A percentile compares a stretch with the other conserved stretches of the same genome.
Evolutionary conservation across 306 rosid species (phyloP).

Genomic region (Delonix regia): DNA sequence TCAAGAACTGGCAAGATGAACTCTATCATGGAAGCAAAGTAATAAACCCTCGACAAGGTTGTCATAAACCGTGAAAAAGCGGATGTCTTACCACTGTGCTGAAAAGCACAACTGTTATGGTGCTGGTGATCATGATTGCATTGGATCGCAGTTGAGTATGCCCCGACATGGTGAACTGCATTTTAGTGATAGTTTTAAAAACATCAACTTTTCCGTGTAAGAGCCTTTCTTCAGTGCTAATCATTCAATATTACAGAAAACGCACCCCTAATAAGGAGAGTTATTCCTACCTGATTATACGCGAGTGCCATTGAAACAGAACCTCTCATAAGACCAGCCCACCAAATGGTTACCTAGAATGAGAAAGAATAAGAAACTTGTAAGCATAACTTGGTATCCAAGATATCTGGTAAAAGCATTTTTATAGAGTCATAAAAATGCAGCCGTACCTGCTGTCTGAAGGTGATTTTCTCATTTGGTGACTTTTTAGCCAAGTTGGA

Average conservation of each 20-base stretch:
- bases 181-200: slow-evolving; percentile 26
- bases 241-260: slow-evolving; percentile 2
- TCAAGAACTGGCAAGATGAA: not conserved
- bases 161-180: slow-evolving; percentile 90
- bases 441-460: slow-evolving; percentile 71
- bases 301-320: slow-evolving; percentile 98
- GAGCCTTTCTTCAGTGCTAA: not conserved
- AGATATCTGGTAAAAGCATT: slow-evolving; percentile 7
- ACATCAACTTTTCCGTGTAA: slow-evolving; percentile 12
- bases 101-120: slow-evolving; percentile 87
- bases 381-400: slow-evolving; percentile 26
- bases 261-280: not conserved
- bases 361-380: slow-evolving; percentile 30
- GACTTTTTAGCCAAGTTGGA: slow-evolving; percentile 72
- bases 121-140: slow-evolving; percentile 96
- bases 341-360: slow-evolving; percentile 82
- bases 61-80: not conserved
- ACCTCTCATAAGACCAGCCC: slow-evolving; percentile 99
- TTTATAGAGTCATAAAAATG: slow-evolving; percentile 21
- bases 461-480: slow-evolving; percentile 52
- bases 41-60: not conserved
- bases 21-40: not conserved
- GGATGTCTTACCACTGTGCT: slow-evolving; percentile 82
- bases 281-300: slow-evolving; percentile 80
- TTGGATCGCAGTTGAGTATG: slow-evolving; percentile 72